A percentile compares a stretch with the other conserved stretches of the same genome.
Evolutionary conservation across 768 basidiomycete genomes (phyloP).

Genomic region (Astraeus odoratus): DNA sequence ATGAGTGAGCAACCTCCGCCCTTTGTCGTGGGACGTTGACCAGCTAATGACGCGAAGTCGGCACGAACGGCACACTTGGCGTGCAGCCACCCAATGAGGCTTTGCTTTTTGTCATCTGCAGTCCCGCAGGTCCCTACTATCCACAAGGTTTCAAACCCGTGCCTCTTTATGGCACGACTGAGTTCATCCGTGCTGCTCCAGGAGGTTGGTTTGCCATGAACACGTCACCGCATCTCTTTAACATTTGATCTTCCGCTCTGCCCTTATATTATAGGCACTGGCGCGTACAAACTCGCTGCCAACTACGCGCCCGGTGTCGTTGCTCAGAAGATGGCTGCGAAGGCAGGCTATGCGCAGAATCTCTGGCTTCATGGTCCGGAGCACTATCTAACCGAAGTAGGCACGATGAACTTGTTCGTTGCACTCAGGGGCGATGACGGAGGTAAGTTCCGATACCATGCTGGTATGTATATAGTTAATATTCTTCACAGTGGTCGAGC

Average conservation of each 20-base stretch:
- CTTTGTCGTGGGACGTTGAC: neutral
- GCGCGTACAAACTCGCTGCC: constrained; percentile 80
- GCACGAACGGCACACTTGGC: constrained; percentile 44
- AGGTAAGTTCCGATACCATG: constrained; percentile 29
- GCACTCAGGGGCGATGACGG: constrained; percentile 69
- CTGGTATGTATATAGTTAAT: neutral
- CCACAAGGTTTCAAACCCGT: constrained; percentile 87
- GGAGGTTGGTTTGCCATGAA: constrained; percentile 45
- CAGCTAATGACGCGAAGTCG: constrained; percentile 45
- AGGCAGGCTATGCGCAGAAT: constrained; percentile 79
- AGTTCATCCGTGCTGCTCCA: constrained; percentile 78
- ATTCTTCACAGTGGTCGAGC: constrained; percentile 36
- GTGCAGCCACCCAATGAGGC: constrained; percentile 64
- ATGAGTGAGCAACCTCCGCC: constrained; percentile 37
- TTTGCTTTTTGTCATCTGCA: constrained; percentile 56
- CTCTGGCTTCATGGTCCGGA: constrained; percentile 78
- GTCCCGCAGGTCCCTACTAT: constrained; percentile 72
- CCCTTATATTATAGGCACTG: constrained; percentile 48
- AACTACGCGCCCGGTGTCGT: constrained; percentile 88
- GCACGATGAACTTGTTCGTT: constrained; percentile 90
- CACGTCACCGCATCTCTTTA: neutral
- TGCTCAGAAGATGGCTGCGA: constrained; percentile 72
- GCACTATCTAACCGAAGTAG: constrained; percentile 56
- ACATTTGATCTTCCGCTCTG: constrained; percentile 3
- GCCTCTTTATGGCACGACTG: constrained; percentile 76